A percentile compares a stretch with the other conserved stretches of the same genome.
phyloP scores from a whole-genome alignment of 2,329 filamentous ascomycete genomes.

The Colletotrichum shisoi region DNA sequence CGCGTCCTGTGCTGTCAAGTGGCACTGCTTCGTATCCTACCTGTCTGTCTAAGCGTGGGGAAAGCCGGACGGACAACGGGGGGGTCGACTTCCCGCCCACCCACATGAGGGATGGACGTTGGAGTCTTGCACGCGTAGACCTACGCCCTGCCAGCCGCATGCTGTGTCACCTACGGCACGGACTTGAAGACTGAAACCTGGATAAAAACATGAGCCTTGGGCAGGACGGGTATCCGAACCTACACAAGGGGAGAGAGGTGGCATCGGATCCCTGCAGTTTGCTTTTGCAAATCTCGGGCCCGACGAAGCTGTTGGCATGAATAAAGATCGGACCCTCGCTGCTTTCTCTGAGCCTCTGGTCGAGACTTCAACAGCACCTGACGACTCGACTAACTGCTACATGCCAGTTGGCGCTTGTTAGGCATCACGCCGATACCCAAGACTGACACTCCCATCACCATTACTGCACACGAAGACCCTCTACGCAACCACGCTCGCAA shows the following conservation, averaged over 20 bases:
- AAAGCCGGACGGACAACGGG: slow-evolving; percentile 36
- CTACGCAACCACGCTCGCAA: no score
- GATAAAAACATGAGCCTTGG: slow-evolving; percentile 21
- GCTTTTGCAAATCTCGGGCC: slow-evolving; percentile 23
- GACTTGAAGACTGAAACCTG: slow-evolving; percentile 35
- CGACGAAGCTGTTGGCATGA: not conserved
- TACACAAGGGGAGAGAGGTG: slow-evolving; percentile 1
- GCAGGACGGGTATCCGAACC: slow-evolving; percentile 19
- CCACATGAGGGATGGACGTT: slow-evolving; percentile 14
- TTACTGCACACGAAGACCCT: no score
- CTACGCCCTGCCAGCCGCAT: slow-evolving; percentile 21
- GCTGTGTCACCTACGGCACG: slow-evolving; percentile 33
- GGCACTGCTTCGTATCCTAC: slow-evolving; percentile 11
- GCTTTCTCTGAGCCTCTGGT: not conserved
- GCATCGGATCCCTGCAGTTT: slow-evolving; percentile 8
- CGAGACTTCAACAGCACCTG: not conserved
- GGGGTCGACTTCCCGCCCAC: slow-evolving; percentile 23
- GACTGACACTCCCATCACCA: not conserved
- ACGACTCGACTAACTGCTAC: not conserved
- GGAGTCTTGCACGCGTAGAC: slow-evolving; percentile 13
- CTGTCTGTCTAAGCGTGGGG: slow-evolving; percentile 26
- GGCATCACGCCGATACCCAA: not conserved
- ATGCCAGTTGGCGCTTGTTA: not conserved
- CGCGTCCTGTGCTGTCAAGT: slow-evolving; percentile 17
- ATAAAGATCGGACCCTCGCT: slow-evolving; percentile 27